A percentile compares a stretch with the other conserved stretches of the same genome.
phyloP scores from a whole-genome alignment of 305 asterid genomes.

The Ruellia speciosa region DNA sequence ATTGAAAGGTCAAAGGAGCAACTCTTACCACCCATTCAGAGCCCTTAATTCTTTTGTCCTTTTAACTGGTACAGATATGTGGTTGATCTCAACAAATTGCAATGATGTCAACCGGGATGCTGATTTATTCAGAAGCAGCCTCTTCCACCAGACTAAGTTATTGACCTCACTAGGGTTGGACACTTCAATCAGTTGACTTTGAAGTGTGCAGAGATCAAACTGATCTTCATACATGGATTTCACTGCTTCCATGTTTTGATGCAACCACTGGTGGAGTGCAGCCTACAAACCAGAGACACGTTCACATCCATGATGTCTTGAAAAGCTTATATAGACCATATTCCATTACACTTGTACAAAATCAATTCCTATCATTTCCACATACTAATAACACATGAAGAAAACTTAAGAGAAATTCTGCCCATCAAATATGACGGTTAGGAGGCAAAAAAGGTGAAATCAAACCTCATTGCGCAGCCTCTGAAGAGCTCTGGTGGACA shows the following conservation, averaged over 20 bases:
- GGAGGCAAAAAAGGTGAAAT: slow-evolving; percentile 7
- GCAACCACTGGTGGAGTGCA: slow-evolving; percentile 80
- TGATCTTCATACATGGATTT: slow-evolving; percentile 91
- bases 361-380: no score
- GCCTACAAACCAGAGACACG: slow-evolving; percentile 39
- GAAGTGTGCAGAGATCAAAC: slow-evolving; percentile 68
- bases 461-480: slow-evolving; percentile 85
- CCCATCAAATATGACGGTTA: background rate
- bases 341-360: slow-evolving; percentile 3
- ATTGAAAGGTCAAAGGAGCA: slow-evolving; percentile 9
- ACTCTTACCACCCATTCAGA: slow-evolving; percentile 77
- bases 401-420: background rate
- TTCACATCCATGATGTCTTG: no score
- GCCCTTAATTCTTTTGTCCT: slow-evolving; percentile 88
- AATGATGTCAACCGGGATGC: slow-evolving; percentile 31
- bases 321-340: slow-evolving; percentile 1
- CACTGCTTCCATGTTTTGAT: slow-evolving; percentile 85
- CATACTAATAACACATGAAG: slow-evolving; percentile 2
- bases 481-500: slow-evolving; percentile 97
- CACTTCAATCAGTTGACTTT: slow-evolving; percentile 39
- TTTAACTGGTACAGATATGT: slow-evolving; percentile 60
- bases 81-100: slow-evolving; percentile 43
- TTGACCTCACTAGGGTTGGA: slow-evolving; percentile 34
- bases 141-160: slow-evolving; percentile 72
- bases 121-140: slow-evolving; percentile 40